Conservation (phyloP, 2,329 filamentous ascomycete genomes). For the Clonostachys byssicola region DNA sequence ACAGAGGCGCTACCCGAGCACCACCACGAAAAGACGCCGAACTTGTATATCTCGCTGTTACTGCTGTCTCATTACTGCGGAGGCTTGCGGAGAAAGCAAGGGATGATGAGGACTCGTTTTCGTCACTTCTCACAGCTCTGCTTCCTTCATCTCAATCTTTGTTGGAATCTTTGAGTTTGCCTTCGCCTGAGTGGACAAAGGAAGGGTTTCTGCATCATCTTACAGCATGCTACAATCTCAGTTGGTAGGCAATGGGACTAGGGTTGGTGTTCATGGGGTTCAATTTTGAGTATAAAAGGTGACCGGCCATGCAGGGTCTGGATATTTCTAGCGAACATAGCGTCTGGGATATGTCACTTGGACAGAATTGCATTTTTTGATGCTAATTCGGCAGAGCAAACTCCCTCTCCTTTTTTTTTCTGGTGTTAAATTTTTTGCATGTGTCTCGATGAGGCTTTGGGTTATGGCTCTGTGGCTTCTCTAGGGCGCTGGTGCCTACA, state of each 20-base stretch:
- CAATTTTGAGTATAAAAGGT: background rate
- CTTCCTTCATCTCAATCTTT: constrained; percentile 61
- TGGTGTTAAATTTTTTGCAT: background rate
- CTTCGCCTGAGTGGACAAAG: constrained; percentile 56
- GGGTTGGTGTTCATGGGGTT: background rate
- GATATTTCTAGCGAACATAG: background rate
- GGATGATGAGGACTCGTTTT: constrained; percentile 49
- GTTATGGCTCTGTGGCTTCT: too few species aligned
- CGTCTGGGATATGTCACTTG: background rate
- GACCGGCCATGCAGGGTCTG: background rate
- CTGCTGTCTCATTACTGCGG: constrained; percentile 65
- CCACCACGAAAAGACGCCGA: constrained; percentile 41
- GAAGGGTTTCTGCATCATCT: constrained; percentile 66
- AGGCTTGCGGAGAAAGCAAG: constrained; percentile 64
- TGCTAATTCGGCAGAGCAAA: too few species aligned
- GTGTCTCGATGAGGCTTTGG: too few species aligned
- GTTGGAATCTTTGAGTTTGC: constrained; percentile 63
- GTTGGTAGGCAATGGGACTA: constrained; percentile 34
- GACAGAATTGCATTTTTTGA: background rate
- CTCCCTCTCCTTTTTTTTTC: background rate
- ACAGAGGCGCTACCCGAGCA: constrained; percentile 21
- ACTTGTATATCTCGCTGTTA: constrained; percentile 59
- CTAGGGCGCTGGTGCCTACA: background rate
- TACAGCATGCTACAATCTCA: constrained; percentile 45
- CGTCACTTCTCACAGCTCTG: constrained; percentile 41